These are phyloP conservation scores for Zygnema circumcarinatum DNA, from an alignment of 139 green algal genomes.

Conservation along the genomic window DNA sequence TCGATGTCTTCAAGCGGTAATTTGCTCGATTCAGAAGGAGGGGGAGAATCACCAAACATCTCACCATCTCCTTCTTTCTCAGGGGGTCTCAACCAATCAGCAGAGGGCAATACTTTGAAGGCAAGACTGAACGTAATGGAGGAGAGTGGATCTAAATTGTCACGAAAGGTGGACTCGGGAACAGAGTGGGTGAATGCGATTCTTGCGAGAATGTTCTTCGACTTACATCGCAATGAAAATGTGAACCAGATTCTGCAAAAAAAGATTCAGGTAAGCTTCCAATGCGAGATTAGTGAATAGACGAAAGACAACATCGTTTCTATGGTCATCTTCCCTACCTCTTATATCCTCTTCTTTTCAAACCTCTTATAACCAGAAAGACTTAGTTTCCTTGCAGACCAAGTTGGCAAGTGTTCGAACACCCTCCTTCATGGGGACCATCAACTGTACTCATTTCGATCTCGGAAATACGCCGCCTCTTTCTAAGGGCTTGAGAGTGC, in stretches of 20 bases:
- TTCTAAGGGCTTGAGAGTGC: constrained; percentile 15
- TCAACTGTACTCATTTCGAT: constrained; percentile 45
- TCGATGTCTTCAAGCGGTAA: neutral
- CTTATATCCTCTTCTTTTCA: too few relatives aligned
- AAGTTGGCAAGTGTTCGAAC: constrained; percentile 32
- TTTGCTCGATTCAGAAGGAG: neutral
- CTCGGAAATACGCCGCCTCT: constrained; percentile 38
- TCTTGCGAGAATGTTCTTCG: constrained; percentile 32
- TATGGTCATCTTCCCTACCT: too few relatives aligned
- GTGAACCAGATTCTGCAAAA: neutral
- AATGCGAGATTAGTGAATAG: too few relatives aligned
- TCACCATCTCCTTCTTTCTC: neutral
- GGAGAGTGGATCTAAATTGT: neutral
- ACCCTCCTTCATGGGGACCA: constrained; percentile 38
- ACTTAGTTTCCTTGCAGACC: too few relatives aligned
- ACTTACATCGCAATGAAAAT: constrained; percentile 4
- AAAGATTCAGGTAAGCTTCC: constrained; percentile 22
- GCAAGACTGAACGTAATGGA: neutral
- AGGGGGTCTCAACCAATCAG: neutral
- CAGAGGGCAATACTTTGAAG: neutral
- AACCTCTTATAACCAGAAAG: too few relatives aligned
- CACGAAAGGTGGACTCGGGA: neutral
- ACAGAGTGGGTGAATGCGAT: constrained; percentile 14
- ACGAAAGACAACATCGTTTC: too few relatives aligned
- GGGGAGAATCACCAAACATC: neutral